These are phyloP conservation scores for Fonsecaea monophora DNA, from an alignment of 2,329 filamentous ascomycete species.

Conservation along the genomic window DNA sequence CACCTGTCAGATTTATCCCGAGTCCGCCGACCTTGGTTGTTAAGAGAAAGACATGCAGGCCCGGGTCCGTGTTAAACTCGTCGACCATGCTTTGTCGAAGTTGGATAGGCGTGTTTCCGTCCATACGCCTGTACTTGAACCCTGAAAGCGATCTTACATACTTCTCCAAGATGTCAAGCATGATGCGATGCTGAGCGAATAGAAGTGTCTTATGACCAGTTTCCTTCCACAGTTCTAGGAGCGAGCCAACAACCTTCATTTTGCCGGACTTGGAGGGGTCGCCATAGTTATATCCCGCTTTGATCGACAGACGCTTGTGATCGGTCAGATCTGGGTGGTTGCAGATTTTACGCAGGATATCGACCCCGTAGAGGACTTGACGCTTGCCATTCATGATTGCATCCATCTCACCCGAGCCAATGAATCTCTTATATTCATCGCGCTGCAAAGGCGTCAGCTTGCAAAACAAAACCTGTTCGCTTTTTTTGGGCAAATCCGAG, in stretches of 20 bases:
- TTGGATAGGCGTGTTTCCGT: conserved; percentile 88
- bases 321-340: conserved; percentile 92
- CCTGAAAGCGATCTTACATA: conserved; percentile 73
- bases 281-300: conserved; percentile 77
- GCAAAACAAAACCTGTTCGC: conserved; percentile 94
- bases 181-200: conserved; percentile 91
- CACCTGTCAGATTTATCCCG: conserved; percentile 92
- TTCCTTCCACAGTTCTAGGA: conserved; percentile 86
- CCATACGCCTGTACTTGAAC: conserved; percentile 86
- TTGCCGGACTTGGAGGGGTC: conserved; percentile 83
- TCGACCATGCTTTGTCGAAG: conserved; percentile 89
- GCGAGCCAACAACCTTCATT: conserved; percentile 89
- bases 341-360: conserved; percentile 92
- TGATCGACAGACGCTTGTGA: conserved; percentile 64
- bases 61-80: conserved; percentile 82
- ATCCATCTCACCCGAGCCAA: conserved; percentile 83
- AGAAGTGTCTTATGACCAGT: conserved; percentile 93
- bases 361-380: conserved; percentile 86
- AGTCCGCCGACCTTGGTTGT: conserved; percentile 95
- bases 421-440: conserved; percentile 78
- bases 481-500: conserved; percentile 91
- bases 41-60: conserved; percentile 85
- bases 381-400: conserved; percentile 76
- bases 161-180: conserved; percentile 90
- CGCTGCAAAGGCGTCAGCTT: conserved; percentile 83